Conservation (phyloP, 768 basidiomycete genomes). For the Candolleomyces aberdarensis region DNA sequence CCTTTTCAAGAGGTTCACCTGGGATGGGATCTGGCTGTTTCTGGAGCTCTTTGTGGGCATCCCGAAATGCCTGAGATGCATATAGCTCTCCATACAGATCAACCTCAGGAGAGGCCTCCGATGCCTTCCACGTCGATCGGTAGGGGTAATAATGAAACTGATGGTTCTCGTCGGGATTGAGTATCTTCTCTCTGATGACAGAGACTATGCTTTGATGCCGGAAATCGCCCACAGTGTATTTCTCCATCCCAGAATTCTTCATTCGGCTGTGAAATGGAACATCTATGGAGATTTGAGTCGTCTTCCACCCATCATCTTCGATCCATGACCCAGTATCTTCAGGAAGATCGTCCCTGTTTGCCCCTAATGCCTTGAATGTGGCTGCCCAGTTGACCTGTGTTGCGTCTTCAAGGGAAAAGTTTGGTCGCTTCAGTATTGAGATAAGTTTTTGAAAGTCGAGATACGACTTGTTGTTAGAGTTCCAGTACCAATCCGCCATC, state of each 20-base stretch:
- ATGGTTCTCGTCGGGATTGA: neutral
- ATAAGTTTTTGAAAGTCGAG: neutral
- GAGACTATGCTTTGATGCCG: neutral
- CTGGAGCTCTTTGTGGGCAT: constrained; percentile 11
- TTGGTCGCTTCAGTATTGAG: neutral
- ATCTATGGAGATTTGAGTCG: neutral
- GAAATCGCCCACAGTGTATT: neutral
- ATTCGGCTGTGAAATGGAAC: neutral
- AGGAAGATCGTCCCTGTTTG: neutral
- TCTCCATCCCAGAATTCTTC: neutral
- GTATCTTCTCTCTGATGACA: neutral
- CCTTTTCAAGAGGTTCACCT: neutral
- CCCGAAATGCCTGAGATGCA: neutral
- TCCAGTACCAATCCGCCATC: neutral
- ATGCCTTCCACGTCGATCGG: neutral
- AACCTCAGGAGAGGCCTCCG: neutral
- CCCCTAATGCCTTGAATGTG: neutral
- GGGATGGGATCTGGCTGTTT: too few species aligned
- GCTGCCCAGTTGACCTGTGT: neutral
- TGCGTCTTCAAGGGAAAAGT: neutral
- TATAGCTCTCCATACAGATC: neutral
- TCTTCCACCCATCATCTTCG: neutral
- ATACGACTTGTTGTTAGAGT: neutral
- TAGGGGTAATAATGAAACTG: neutral
- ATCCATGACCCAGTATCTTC: neutral